Conservation (phyloP, 2,329 filamentous ascomycete genomes). For the Aureobasidium leucospermi region DNA sequence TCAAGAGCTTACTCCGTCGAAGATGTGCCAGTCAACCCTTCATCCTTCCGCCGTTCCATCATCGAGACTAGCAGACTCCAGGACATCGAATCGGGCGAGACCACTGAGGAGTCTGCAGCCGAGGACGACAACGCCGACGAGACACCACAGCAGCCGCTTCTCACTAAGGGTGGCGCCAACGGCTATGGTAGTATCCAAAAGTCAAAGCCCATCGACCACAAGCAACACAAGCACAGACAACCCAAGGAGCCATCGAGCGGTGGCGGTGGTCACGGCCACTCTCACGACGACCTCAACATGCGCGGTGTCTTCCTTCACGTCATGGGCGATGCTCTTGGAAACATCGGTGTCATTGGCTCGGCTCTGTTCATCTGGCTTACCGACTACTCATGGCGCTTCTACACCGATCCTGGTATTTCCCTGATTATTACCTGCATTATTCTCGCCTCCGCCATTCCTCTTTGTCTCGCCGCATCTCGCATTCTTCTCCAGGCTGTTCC, state of each 20-base stretch:
- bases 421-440: conserved; percentile 83
- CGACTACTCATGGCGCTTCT: conserved; percentile 70
- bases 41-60: conserved; percentile 85
- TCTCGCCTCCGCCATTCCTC: conserved; percentile 64
- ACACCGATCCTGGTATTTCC: conserved; percentile 86
- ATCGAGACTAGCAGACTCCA: conserved; percentile 70
- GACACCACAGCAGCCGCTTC: conserved; percentile 26
- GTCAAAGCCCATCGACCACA: conserved; percentile 29
- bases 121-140: conserved; percentile 23
- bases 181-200: conserved; percentile 20
- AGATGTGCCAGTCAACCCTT: conserved; percentile 75
- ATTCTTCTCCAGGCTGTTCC: conserved; percentile 93
- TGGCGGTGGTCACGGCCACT: conserved; percentile 63
- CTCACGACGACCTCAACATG: conserved; percentile 91
- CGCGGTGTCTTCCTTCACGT: conserved; percentile 62
- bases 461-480: conserved; percentile 72
- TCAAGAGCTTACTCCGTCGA: conserved; percentile 53
- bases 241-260: conserved; percentile 51
- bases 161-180: conserved; percentile 28
- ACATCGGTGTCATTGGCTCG: conserved; percentile 76
- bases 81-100: conserved; percentile 47
- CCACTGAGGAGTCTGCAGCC: conserved; percentile 46
- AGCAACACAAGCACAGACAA: conserved; percentile 70
- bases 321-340: conserved; percentile 77
- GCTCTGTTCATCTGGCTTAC: conserved; percentile 90